These are phyloP conservation scores for Houttuynia cordata DNA, from an alignment of 164 flowering plant species.

Conservation along the genomic window DNA sequence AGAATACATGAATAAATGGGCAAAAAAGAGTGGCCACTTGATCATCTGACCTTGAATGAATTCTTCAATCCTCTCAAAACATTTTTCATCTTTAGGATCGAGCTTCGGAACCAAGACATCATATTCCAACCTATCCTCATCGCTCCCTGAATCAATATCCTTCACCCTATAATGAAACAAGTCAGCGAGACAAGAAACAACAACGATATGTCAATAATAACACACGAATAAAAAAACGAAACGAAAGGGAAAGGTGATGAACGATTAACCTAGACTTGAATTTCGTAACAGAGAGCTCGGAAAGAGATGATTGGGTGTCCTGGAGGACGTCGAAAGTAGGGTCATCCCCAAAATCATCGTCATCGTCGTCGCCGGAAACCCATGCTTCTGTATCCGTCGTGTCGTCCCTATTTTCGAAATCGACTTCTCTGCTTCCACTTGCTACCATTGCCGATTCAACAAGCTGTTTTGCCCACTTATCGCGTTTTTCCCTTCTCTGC, in stretches of 20 bases:
- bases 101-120: conserved; percentile 19
- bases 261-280: conserved; percentile 9
- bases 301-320: conserved; percentile 30
- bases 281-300: conserved; percentile 31
- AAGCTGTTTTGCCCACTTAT: not conserved
- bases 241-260: not conserved
- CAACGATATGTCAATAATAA: no score
- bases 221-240: no score
- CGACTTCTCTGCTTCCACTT: not conserved
- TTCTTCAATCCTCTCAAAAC: conserved; percentile 29
- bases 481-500: not conserved
- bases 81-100: conserved; percentile 28
- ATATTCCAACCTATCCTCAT: conserved; percentile 16
- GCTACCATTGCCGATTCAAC: not conserved
- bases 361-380: not conserved
- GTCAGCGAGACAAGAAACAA: conserved; percentile 1
- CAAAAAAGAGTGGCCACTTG: no score
- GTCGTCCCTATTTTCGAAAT: conserved; percentile 10
- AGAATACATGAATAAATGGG: no score
- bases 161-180: conserved; percentile 10
- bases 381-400: conserved; percentile 16
- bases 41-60: conserved; percentile 46
- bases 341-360: conserved; percentile 37
- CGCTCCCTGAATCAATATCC: conserved; percentile 9
- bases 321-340: conserved; percentile 35